phyloP scores from a whole-genome alignment of 129 eudicot genomes.

The Helianthus tuberosus region DNA sequence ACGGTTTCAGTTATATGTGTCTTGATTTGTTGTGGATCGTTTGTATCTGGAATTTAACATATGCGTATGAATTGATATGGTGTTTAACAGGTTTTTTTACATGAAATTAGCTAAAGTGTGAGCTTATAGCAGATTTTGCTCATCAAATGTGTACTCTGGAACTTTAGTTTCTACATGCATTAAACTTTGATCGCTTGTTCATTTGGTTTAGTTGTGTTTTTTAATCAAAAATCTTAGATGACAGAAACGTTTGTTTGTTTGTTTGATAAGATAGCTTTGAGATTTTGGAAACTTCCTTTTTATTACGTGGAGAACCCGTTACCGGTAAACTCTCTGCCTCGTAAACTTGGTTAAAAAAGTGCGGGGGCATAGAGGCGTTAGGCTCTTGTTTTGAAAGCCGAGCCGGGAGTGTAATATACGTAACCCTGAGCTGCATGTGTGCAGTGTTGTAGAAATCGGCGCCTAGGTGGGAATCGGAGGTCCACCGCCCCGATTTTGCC shows the following conservation, averaged over 20 bases:
- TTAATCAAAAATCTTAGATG: not conserved
- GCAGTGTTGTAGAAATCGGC: no score
- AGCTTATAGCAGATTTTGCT: not conserved
- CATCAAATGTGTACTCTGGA: not conserved
- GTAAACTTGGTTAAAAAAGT: no score
- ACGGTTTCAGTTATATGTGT: not conserved
- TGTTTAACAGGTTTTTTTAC: not conserved
- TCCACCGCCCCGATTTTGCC: no score
- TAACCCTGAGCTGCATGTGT: no score
- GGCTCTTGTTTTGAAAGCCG: no score
- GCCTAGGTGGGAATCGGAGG: no score
- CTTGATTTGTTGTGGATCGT: not conserved
- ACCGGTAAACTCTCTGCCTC: not conserved
- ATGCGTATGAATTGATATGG: not conserved
- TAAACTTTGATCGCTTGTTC: not conserved
- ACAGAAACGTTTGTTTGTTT: not conserved
- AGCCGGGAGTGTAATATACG: no score
- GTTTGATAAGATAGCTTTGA: not conserved
- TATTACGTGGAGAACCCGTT: not conserved
- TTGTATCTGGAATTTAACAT: not conserved
- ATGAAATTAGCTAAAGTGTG: not conserved
- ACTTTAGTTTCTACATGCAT: not conserved
- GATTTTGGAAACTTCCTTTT: not conserved
- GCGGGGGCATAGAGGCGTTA: no score
- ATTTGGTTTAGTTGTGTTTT: not conserved